phyloP scores from a whole-genome alignment of 768 basidiomycete species.

The Hirschioporus abietinus region DNA sequence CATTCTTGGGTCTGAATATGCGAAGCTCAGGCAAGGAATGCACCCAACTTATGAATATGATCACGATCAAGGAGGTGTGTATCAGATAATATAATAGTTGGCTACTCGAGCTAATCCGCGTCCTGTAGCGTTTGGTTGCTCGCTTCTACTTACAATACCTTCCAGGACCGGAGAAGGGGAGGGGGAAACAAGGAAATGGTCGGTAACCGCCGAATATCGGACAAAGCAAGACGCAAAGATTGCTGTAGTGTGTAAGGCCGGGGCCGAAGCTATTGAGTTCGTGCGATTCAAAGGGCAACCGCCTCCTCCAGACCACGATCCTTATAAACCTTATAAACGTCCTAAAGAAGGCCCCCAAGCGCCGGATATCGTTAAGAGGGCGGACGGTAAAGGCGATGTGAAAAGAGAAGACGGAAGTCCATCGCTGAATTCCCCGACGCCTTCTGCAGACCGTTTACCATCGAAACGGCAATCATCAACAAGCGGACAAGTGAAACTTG shows the following conservation, averaged over 20 bases:
- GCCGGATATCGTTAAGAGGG: neutral
- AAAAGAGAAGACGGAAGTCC: neutral
- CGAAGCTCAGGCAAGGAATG: conserved; percentile 33
- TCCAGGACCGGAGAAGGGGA: conserved; percentile 18
- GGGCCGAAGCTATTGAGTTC: conserved; percentile 49
- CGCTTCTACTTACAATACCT: conserved; percentile 37
- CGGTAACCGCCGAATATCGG: conserved; percentile 44
- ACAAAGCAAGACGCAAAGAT: conserved; percentile 58
- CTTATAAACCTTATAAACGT: conserved; percentile 26
- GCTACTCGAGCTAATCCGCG: conserved; percentile 2
- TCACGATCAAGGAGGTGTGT: conserved; percentile 48
- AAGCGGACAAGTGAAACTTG: conserved; percentile 1
- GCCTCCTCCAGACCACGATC: conserved; percentile 36
- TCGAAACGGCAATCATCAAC: neutral
- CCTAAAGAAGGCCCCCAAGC: conserved; percentile 5
- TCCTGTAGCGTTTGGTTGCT: conserved; percentile 49
- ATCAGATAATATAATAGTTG: neutral
- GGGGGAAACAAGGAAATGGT: conserved; percentile 38
- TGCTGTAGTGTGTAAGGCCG: conserved; percentile 49
- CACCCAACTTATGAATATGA: conserved; percentile 36
- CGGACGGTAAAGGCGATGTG: conserved; percentile 2
- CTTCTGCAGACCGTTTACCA: neutral
- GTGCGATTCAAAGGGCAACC: conserved; percentile 46
- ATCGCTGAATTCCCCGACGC: neutral
- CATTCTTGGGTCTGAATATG: conserved; percentile 38